Base-by-base conservation (phyloP, 2,329 filamentous ascomycete species). In the Colletotrichum cuscutae region DNA sequence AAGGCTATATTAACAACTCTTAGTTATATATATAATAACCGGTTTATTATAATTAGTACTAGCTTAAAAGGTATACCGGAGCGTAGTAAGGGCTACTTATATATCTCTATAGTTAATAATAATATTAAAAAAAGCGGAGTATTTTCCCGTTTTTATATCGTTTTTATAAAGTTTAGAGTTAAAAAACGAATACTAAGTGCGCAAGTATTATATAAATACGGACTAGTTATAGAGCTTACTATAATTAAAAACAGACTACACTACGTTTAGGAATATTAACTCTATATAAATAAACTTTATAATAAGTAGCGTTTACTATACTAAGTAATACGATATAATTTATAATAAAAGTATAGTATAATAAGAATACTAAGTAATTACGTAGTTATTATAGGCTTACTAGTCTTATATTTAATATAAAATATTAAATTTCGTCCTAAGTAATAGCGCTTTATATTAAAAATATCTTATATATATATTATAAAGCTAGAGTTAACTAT, bases 151-250 rank as follows among this genome's bases (percentile, higher is more conserved):
- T 42, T 19, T 68, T 1, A 68, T 3, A 62, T 68, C 11, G 9
- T 68, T 2, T 42, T 2, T 1, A 32, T 68, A 68, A n/a, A 68
- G 19, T 26, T 68, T 62, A 1, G 30, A 11, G 32, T 68, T 68
- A 5, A 68, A 68, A 52, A 68, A 68, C 4, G 7, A 62, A 63
- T 68, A 7, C 59, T 3, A 68, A 22, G 9, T 7, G 7, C 6
- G 5, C 1, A 4, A 68, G 58, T 7, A 68, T 57, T 4, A 4
- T 13, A 2, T 35, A 5, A 68, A 57, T 13, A 13, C 1, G 35
- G 19, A 68, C 26, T 68, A 8, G 7, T 46, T 5, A 26, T 57
- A 2, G 49, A 6, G 32, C 26, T 68, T 1, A 9, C 32, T 68
- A 4, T 68, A 4, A 13, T 68, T 68, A 5, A 62, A 68, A 35